Percentiles rank a stretch among this genome's conserved stretches.
These are phyloP conservation scores for Porcisia deanei DNA, from an alignment of 208 protist species.

Conservation along the genomic window DNA sequence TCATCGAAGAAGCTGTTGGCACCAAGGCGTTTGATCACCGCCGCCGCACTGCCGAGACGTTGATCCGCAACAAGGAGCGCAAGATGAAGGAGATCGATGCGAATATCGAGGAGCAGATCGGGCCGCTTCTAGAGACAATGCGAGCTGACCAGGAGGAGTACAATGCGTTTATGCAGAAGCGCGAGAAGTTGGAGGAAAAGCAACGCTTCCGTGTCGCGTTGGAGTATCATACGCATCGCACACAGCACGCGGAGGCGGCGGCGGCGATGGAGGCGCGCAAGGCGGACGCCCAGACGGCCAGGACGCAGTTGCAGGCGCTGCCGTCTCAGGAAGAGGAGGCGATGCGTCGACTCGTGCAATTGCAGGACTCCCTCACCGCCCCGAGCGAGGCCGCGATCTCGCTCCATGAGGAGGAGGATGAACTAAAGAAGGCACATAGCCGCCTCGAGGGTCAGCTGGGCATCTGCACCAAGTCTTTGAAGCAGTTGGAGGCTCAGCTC, in stretches of 20 bases:
- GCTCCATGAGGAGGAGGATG: conserved; percentile 71
- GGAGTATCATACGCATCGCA: conserved; percentile 61
- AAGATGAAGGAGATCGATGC: conserved; percentile 98
- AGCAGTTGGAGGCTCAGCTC: conserved; percentile 53
- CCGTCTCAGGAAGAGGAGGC: conserved; percentile 56
- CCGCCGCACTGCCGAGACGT: conserved; percentile 95
- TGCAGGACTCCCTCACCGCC: conserved; percentile 51
- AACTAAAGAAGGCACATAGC: conserved; percentile 50
- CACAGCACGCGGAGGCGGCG: conserved; percentile 32
- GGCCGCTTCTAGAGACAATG: conserved; percentile 87
- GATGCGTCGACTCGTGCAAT: conserved; percentile 53
- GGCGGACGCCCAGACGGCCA: conserved; percentile 35
- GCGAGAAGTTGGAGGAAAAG: conserved; percentile 76
- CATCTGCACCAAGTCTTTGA: conserved; percentile 37
- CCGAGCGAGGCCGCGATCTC: conserved; percentile 57
- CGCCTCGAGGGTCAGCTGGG: conserved; percentile 54
- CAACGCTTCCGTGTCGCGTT: conserved; percentile 70
- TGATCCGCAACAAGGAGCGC: conserved; percentile 98
- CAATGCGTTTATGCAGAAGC: conserved; percentile 61
- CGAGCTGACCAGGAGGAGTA: conserved; percentile 89
- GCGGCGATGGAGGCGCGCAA: conserved; percentile 6
- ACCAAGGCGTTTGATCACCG: conserved; percentile 99
- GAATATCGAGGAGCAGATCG: conserved; percentile 89
- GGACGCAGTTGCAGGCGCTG: conserved; percentile 49
- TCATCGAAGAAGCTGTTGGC: conserved; percentile 99